Base-by-base conservation (phyloP, 2,329 filamentous ascomycete genomes). In the Didymosphaeria variabile region DNA sequence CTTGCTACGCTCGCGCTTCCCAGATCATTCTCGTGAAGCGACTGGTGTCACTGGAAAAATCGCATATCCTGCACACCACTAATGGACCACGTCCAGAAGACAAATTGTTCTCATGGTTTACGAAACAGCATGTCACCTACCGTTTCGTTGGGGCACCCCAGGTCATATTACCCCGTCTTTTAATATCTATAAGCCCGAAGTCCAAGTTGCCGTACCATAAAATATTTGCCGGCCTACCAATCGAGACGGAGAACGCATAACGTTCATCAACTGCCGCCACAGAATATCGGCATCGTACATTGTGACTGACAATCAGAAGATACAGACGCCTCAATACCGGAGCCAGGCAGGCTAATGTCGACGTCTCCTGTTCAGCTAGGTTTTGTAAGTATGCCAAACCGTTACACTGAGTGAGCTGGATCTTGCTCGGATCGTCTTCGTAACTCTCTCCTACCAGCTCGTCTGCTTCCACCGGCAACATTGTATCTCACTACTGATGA, bases 181-280 rank as follows among this genome's bases (percentile, higher is more conserved):
- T 46, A 23, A 55, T 47, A 55, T 55, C 36, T 46, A 29, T 29
- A n/a, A 26, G 29, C 42, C 26, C 36, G 42, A 46, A 29, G 13
- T n/a, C n/a, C 21, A 19, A 55, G 17, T 21, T 44, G 38, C 38
- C 26, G 52, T 44, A 19, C 26, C 52, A 44, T 38, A 45, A 38
- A 45, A 45, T 32, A 55, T 45, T 23, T 55, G 53, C 53, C 53
- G 53, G 26, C 26, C 15, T n/a, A 36, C 42, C 53, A 55, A 36
- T 55, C 29, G 29, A 36, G 12, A 55, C n/a, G 8, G 19, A 31
- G 38, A 32, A 17, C 38, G 52, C 52, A 44, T 44, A 32, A 55
- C 17, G 5, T 32, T 15, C 23, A 55, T 32, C 17, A 55, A 55
- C 52, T 47, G 53, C 42, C 40, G 42, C 40, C 42, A 32, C 26